A percentile compares a stretch with the other conserved stretches of the same genome.
Conservation (phyloP, 441 rosid genomes). For the Pelargonium citronellum region DNA sequence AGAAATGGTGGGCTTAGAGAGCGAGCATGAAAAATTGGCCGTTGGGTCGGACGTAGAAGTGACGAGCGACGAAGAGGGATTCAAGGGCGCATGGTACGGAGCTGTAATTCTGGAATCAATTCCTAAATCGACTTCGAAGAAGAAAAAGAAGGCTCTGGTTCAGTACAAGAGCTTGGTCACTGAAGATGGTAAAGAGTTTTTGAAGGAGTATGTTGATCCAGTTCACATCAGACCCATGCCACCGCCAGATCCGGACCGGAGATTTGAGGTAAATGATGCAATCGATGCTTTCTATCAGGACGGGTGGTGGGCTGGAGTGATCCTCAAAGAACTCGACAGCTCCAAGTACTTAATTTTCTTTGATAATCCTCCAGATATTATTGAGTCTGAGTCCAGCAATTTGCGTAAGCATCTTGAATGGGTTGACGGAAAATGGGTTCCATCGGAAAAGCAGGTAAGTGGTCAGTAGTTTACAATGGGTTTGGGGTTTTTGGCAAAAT, state of each 20-base stretch:
- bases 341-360: constrained; percentile 30
- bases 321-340: constrained; percentile 27
- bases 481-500: neutral
- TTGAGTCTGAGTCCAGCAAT: constrained; percentile 29
- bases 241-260: constrained; percentile 21
- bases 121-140: constrained; percentile 38
- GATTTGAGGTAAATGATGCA: constrained; percentile 32
- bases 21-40: neutral
- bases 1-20: constrained; percentile 1
- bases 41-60: constrained; percentile 35
- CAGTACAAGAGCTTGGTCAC: constrained; percentile 30
- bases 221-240: constrained; percentile 38
- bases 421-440: constrained; percentile 43
- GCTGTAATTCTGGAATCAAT: constrained; percentile 32
- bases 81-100: constrained; percentile 33
- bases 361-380: constrained; percentile 32
- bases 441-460: constrained; percentile 31
- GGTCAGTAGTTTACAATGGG: too few relatives aligned
- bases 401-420: constrained; percentile 39
- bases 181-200: constrained; percentile 27
- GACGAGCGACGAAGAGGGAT: constrained; percentile 24
- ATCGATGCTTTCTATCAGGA: constrained; percentile 33
- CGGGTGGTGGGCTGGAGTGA: constrained; percentile 47
- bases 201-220: constrained; percentile 25
- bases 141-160: constrained; percentile 32